phyloP scores from a whole-genome alignment of 345 rosid genomes.

The Citrus hindsii region DNA sequence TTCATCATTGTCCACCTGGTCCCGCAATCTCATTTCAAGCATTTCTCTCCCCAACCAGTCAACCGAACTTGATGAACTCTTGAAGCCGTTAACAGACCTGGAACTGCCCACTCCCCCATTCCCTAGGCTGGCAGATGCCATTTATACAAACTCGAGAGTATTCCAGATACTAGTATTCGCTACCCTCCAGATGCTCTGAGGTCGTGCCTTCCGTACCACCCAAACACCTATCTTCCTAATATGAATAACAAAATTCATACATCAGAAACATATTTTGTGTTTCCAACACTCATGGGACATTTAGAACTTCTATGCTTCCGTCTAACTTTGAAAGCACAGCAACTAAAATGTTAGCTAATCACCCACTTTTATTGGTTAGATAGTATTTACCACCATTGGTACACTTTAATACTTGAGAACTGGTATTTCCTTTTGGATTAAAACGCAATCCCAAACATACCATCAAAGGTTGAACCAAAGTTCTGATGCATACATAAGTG shows the following conservation, averaged over 20 bases:
- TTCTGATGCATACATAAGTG: background rate
- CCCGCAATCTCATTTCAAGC: constrained; percentile 89
- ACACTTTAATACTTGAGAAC: background rate
- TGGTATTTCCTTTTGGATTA: background rate
- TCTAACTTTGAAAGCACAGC: background rate
- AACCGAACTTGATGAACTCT: constrained; percentile 88
- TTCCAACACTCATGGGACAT: background rate
- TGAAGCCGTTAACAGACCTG: constrained; percentile 77
- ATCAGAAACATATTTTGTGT: constrained; percentile 16
- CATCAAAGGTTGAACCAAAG: background rate
- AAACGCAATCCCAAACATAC: background rate
- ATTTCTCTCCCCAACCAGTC: constrained; percentile 97
- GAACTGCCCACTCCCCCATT: constrained; percentile 97
- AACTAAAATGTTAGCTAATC: background rate
- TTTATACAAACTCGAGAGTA: constrained; percentile 26
- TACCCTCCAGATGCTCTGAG: constrained; percentile 27
- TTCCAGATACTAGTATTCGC: constrained; percentile 34
- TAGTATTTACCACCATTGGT: background rate
- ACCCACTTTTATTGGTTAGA: too few relatives aligned
- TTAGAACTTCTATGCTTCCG: background rate
- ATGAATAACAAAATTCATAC: constrained; percentile 24
- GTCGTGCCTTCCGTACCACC: constrained; percentile 38
- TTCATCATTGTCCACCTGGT: constrained; percentile 75
- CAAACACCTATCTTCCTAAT: constrained; percentile 45
- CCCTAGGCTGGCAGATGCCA: constrained; percentile 88